These are phyloP conservation scores for Botrytis paeoniae DNA, from an alignment of 2,329 filamentous ascomycete species.

Conservation along the genomic window DNA sequence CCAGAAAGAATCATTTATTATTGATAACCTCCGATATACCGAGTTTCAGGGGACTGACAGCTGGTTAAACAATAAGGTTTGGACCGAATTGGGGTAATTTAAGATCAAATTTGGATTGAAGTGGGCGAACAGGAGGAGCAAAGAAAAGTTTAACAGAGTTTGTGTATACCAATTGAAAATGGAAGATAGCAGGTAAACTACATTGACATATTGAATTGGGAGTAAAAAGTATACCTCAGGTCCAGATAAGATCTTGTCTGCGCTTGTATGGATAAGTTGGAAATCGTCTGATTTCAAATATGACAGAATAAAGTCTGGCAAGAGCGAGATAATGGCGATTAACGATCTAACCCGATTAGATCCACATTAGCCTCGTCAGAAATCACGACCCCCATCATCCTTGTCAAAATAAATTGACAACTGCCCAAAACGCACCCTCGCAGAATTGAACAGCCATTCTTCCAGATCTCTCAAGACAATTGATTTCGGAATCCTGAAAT, in stretches of 20 bases:
- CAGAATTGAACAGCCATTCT: background rate
- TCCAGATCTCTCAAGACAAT: background rate
- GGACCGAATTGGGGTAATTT: background rate
- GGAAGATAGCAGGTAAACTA: too few species aligned
- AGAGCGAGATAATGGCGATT: background rate
- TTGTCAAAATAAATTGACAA: background rate
- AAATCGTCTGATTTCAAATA: background rate
- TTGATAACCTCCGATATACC: background rate
- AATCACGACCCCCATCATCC: background rate
- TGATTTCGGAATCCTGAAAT: background rate
- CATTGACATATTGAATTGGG: background rate
- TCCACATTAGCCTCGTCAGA: constrained; percentile 1
- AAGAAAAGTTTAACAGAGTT: background rate
- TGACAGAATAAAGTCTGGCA: background rate
- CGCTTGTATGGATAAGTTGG: background rate
- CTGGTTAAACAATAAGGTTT: background rate
- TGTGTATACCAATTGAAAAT: background rate
- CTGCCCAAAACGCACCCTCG: background rate
- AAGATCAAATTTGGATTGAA: background rate
- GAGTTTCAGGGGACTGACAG: background rate
- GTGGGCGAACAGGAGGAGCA: background rate
- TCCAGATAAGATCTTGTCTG: background rate
- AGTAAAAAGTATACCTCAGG: background rate
- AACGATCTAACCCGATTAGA: constrained; percentile 1
- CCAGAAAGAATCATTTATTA: background rate